These are phyloP conservation scores for Seminavis robusta DNA, from an alignment of 108 stramenopile species.

Conservation along the genomic window DNA sequence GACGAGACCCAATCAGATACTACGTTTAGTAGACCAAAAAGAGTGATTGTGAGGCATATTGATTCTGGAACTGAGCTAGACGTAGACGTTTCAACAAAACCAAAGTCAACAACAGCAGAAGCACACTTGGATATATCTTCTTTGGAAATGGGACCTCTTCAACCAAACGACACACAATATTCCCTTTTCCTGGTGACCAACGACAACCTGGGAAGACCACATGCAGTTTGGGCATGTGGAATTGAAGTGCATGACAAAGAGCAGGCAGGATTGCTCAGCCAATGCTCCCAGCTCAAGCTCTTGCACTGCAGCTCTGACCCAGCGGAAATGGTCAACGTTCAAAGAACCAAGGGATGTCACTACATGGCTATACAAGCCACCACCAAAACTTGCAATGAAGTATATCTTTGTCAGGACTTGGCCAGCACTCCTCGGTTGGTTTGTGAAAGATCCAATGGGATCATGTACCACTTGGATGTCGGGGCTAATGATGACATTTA, in stretches of 20 bases:
- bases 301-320: no score
- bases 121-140: neutral
- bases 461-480: slow-evolving; percentile 40
- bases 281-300: slow-evolving; percentile 14
- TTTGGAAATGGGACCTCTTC: slow-evolving; percentile 25
- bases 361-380: slow-evolving; percentile 34
- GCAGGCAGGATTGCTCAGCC: slow-evolving; percentile 3
- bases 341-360: slow-evolving; percentile 43
- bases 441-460: slow-evolving; percentile 18
- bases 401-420: slow-evolving; percentile 19
- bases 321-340: slow-evolving; percentile 33
- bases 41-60: no score
- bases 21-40: slow-evolving; percentile 3
- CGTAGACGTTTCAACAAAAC: neutral
- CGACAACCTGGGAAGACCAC: slow-evolving; percentile 14
- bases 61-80: slow-evolving; percentile 10
- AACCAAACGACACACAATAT: neutral
- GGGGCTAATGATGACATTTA: slow-evolving; percentile 29
- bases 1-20: neutral
- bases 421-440: no score
- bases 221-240: slow-evolving; percentile 8
- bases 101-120: neutral
- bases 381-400: slow-evolving; percentile 40
- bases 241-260: neutral
- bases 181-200: slow-evolving; percentile 12